phyloP scores from a whole-genome alignment of 2,329 filamentous ascomycete species.

The Nemania serpens region DNA sequence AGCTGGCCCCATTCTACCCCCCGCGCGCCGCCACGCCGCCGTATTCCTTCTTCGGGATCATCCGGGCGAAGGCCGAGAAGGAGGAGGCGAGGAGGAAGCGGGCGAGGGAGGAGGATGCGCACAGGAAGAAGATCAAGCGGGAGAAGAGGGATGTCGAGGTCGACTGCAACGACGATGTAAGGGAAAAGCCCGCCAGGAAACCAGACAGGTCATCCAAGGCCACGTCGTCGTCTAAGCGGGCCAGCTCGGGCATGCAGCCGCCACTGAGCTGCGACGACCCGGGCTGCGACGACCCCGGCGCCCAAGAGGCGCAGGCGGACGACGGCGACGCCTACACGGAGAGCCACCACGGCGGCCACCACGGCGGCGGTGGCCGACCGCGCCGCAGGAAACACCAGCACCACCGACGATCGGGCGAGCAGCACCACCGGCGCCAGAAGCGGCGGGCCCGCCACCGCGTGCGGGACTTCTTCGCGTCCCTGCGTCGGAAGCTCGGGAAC shows the following conservation, averaged over 20 bases:
- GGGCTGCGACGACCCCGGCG: not conserved
- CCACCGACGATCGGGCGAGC: conserved; percentile 12
- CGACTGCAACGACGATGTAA: not conserved
- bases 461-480: conserved; percentile 20
- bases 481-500: conserved; percentile 21
- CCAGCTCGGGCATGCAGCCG: conserved; percentile 5
- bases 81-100: conserved; percentile 6
- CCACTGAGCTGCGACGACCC: not conserved
- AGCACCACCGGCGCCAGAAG: conserved; percentile 21
- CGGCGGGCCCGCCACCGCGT: conserved; percentile 5
- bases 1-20: not conserved
- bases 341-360: conserved; percentile 1
- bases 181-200: not conserved
- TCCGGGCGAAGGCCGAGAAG: conserved; percentile 5
- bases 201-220: not conserved
- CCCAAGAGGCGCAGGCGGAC: not conserved
- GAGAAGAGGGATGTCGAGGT: not conserved
- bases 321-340: not conserved
- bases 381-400: conserved; percentile 22
- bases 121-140: not conserved
- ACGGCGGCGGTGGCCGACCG: not conserved
- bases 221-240: not conserved
- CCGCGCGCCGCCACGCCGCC: conserved; percentile 1
- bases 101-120: not conserved
- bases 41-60: conserved; percentile 17